Evolutionary conservation across 2,329 filamentous ascomycete species (phyloP), one percentile per base, ranked within the genome.

Genomic region (Diaporthe citriasiana): DNA sequence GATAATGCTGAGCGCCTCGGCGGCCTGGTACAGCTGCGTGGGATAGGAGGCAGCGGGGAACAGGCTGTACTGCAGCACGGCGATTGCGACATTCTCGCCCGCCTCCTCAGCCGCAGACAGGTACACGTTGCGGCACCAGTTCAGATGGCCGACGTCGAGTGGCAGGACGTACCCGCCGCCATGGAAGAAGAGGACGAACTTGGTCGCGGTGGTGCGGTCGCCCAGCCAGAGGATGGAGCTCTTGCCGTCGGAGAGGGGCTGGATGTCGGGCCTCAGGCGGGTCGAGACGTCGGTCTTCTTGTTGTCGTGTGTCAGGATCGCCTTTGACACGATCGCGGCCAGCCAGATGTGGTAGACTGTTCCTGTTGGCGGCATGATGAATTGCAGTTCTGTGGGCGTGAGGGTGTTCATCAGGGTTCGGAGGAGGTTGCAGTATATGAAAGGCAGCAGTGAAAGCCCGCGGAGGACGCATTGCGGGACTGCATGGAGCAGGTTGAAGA

Each of bases 61-160:
- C 19, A 83, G 80, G 12, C 82, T 79, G 74, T 84, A 84, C 76
- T 82, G 79, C 70, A 84, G 73, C 7, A 68, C 30, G 22, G 63
- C 63, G 33, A 68, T 47, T 13, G 63, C 63, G 33, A 68, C 63
- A n/a, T 53, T 7, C 17, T 68, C 63, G 33, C 45, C 45, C 13
- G 30, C 45, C 45, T 66, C 63, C 7, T 40, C 47, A 33, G 8
- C 63, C 8, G 47, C 63, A 10, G 65, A 63, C 13, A 82, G 56
- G 42, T 79, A 82, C 1, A 78, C 74, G 12, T 77, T 75, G 56
- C 77, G 74, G 57, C 79, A 81, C 80, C 78, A 81, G 35, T 79
- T 77, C 1, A 82, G 55, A 51, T 81, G 79, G 0, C 78, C 79
- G 0, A 63, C 47, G 5, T 68, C 50, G 13, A 78, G 45, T 3